Conservation (phyloP, 176 grass and related monocot genomes). For the Carex kokanica region DNA sequence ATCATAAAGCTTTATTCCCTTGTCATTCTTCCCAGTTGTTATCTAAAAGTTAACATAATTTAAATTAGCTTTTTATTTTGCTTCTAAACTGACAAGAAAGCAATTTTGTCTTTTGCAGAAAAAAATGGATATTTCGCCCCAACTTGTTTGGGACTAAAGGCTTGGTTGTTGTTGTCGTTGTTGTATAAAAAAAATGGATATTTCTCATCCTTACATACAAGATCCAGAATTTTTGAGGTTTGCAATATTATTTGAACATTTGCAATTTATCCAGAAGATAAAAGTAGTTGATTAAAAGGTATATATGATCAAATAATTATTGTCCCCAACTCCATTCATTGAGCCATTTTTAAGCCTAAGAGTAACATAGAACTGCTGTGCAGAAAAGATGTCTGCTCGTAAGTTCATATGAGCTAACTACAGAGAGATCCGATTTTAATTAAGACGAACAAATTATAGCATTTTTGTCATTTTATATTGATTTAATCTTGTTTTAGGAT, state of each 20-base stretch:
- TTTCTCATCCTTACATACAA: background rate
- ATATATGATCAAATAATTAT: background rate
- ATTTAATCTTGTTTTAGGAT: background rate
- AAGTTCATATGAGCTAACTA: background rate
- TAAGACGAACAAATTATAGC: background rate
- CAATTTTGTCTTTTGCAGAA: too few relatives aligned
- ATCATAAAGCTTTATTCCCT: slow-evolving; percentile 89
- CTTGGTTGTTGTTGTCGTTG: too few relatives aligned
- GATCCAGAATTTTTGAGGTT: background rate
- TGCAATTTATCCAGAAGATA: background rate
- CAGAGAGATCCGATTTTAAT: background rate
- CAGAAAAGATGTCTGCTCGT: background rate
- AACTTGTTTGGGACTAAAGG: too few relatives aligned
- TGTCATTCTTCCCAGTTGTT: slow-evolving; percentile 73
- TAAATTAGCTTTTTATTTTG: background rate
- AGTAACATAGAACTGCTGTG: background rate
- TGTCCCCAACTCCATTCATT: too few relatives aligned
- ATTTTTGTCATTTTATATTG: background rate
- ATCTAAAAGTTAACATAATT: slow-evolving; percentile 37
- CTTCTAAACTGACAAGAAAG: background rate
- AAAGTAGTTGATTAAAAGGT: background rate
- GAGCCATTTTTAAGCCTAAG: background rate
- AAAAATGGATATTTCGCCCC: too few relatives aligned
- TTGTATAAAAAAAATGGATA: background rate
- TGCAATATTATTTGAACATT: background rate